Conservation (phyloP, 2,329 filamentous ascomycete genomes). For the Thyridium curvatum region DNA sequence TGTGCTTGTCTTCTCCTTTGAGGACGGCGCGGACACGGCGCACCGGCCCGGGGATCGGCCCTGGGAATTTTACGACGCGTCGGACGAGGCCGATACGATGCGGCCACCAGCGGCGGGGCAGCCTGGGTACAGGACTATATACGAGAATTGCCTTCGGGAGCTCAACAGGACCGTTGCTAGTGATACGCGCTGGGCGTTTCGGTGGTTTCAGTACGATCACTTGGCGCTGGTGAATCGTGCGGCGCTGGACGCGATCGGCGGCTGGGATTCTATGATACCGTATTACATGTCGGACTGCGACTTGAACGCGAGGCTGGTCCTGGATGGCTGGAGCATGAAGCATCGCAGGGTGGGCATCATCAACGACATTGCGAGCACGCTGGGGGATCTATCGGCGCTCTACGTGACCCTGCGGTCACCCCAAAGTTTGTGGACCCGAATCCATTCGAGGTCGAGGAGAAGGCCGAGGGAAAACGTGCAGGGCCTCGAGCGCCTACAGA, state of each 20-base stretch:
- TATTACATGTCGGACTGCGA: conserved; percentile 45
- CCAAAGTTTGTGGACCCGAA: conserved; percentile 37
- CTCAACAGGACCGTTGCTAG: conserved; percentile 26
- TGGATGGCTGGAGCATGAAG: conserved; percentile 27
- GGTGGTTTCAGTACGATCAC: conserved; percentile 34
- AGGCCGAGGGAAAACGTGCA: conserved; percentile 46
- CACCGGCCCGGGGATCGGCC: conserved; percentile 8
- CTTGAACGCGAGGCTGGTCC: conserved; percentile 31
- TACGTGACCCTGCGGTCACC: conserved; percentile 24
- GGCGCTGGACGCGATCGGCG: conserved; percentile 35
- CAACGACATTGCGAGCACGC: conserved; percentile 28
- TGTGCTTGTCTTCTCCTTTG: conserved; percentile 34
- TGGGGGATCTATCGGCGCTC: conserved; percentile 29
- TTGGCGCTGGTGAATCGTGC: conserved; percentile 40
- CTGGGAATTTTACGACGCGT: conserved; percentile 11
- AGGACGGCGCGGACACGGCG: conserved; percentile 18
- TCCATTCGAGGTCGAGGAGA: conserved; percentile 68
- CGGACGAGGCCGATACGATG: conserved; percentile 6
- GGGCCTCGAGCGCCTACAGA: too few relatives aligned
- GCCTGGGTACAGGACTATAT: conserved; percentile 21
- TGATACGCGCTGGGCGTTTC: conserved; percentile 36
- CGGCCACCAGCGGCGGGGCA: conserved; percentile 15
- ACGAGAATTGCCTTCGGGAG: conserved; percentile 21
- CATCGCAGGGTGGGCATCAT: conserved; percentile 26
- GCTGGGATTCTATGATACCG: conserved; percentile 44